phyloP scores from a whole-genome alignment of 441 rosid species.

The Eruca vesicaria region DNA sequence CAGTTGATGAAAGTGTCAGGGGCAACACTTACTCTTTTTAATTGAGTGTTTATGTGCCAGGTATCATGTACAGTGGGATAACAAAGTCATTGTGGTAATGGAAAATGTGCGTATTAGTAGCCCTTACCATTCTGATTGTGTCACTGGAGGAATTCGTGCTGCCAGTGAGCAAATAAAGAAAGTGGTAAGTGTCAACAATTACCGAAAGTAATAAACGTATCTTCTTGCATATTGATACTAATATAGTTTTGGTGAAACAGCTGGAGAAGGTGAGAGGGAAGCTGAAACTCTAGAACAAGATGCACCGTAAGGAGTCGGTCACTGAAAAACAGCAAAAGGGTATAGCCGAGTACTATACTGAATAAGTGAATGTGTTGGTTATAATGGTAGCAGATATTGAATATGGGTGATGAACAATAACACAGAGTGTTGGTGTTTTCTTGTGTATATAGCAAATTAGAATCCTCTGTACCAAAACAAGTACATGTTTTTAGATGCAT shows the following conservation, averaged over 20 bases:
- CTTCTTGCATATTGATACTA: not conserved
- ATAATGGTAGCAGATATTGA: not conserved
- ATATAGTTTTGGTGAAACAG: slow-evolving; percentile 14
- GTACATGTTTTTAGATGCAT: not conserved
- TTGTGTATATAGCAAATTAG: slow-evolving; percentile 9
- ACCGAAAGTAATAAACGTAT: not conserved
- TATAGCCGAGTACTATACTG: not conserved
- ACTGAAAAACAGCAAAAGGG: not conserved
- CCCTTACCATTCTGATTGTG: slow-evolving; percentile 1
- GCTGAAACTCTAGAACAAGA: not conserved
- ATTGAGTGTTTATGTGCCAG: not conserved
- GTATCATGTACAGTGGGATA: slow-evolving; percentile 35
- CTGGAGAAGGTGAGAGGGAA: slow-evolving; percentile 15
- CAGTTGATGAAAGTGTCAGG: not conserved
- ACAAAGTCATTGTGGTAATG: slow-evolving; percentile 66
- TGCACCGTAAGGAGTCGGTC: not conserved
- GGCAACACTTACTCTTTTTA: not conserved
- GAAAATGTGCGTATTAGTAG: slow-evolving; percentile 69
- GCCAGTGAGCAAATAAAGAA: not conserved
- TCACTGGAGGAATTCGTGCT: not conserved
- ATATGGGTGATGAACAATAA: too few species aligned
- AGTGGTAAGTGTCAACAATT: not conserved
- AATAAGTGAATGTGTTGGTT: not conserved
- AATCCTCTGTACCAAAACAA: slow-evolving; percentile 8
- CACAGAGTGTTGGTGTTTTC: not conserved